phyloP scores from a whole-genome alignment of 495 filamentous ascomycete species.

The Bacidia gigantensis region DNA sequence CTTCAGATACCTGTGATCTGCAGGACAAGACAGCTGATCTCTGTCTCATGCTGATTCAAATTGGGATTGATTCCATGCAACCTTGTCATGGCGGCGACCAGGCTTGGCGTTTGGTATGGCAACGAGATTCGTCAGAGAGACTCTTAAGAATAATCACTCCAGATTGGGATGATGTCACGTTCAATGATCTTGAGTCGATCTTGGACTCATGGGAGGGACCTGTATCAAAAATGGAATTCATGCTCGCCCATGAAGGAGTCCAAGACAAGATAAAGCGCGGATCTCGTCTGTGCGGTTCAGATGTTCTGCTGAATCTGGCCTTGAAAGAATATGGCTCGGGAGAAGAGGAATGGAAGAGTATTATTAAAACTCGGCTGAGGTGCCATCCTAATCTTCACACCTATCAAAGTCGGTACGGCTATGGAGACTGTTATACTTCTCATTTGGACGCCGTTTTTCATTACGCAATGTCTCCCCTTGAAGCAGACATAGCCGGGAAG shows the following conservation, averaged over 20 bases:
- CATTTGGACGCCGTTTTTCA: neutral
- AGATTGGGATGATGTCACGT: neutral
- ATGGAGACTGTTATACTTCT: too few relatives aligned
- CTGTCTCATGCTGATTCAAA: neutral
- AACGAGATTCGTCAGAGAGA: neutral
- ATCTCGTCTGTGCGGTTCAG: neutral
- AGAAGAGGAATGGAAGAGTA: neutral
- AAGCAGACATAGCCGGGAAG: neutral
- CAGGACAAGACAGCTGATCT: neutral
- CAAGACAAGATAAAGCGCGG: neutral
- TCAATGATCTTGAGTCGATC: neutral
- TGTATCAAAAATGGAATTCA: neutral
- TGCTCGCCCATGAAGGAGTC: neutral
- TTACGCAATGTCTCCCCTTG: neutral
- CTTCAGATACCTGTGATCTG: too few relatives aligned
- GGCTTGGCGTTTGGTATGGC: neutral
- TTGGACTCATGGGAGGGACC: neutral
- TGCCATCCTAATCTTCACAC: neutral
- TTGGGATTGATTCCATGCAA: neutral
- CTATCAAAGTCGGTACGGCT: too few relatives aligned
- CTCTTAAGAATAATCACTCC: neutral
- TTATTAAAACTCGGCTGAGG: neutral
- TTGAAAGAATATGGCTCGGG: neutral
- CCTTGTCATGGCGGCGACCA: neutral
- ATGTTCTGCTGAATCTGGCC: neutral